Conservation (phyloP, 352 stramenopile genomes). For the Pythium apleroticum region DNA sequence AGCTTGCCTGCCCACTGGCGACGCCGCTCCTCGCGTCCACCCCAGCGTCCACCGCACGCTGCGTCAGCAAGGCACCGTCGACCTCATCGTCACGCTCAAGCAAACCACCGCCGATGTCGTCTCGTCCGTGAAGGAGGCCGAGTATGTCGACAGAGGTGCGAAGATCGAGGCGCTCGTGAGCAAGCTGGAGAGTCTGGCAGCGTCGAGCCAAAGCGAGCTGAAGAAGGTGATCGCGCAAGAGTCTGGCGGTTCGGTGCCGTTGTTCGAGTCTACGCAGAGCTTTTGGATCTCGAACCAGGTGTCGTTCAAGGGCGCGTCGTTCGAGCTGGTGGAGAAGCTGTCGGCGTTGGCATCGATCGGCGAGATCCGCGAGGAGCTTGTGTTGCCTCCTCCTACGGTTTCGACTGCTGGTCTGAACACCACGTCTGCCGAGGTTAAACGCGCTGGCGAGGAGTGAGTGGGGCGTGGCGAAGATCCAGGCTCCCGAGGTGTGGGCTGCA, state of each 20-base stretch:
- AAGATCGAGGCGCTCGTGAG: no score
- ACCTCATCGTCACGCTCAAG: no score
- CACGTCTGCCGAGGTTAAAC: neutral
- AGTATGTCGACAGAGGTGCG: no score
- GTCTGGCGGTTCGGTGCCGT: neutral
- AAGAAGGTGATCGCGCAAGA: no score
- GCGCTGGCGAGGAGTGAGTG: neutral
- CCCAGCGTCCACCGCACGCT: no score
- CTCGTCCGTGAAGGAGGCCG: no score
- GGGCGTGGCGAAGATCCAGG: neutral
- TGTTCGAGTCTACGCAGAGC: neutral
- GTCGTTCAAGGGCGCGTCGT: neutral
- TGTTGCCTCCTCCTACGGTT: neutral
- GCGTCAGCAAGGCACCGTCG: no score
- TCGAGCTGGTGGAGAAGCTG: neutral
- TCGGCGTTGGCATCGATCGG: neutral
- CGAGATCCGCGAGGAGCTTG: neutral
- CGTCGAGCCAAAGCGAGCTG: no score
- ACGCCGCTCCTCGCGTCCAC: no score
- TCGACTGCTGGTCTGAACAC: neutral
- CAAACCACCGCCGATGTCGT: no score
- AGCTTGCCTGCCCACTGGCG: no score
- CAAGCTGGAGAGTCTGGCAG: no score
- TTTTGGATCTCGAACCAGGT: neutral
- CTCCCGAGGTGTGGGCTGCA: neutral